Percentiles rank a stretch among this genome's conserved stretches.
Conservation (phyloP, 2,329 filamentous ascomycete species). For the Cordyceps javanica region DNA sequence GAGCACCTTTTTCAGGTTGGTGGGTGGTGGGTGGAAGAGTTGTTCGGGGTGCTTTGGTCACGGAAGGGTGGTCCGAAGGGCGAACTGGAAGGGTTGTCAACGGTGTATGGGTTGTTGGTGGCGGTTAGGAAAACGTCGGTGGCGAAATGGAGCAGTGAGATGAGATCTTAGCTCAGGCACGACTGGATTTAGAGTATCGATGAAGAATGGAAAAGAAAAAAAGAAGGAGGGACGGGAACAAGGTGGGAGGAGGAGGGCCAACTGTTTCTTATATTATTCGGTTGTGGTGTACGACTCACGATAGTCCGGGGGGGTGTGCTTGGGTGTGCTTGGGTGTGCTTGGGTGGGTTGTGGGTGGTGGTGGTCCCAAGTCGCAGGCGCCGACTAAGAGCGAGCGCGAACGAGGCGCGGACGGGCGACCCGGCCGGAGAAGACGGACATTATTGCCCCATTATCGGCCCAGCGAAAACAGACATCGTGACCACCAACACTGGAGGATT, state of each 20-base stretch:
- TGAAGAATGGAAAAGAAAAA: background rate
- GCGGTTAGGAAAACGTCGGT: background rate
- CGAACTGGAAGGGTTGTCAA: background rate
- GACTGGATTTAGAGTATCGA: constrained; percentile 4
- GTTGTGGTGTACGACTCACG: constrained; percentile 12
- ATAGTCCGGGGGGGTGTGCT: constrained; percentile 4
- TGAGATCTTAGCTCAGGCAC: constrained; percentile 9
- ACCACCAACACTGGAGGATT: too few species aligned
- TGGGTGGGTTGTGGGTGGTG: too few species aligned
- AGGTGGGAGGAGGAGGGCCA: constrained; percentile 1
- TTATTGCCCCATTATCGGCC: constrained; percentile 5
- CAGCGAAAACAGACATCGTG: background rate
- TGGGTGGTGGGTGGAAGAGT: background rate
- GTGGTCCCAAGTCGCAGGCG: too few species aligned
- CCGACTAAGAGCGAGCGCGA: constrained; percentile 10
- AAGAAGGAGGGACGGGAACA: background rate
- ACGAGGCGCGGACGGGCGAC: constrained; percentile 10
- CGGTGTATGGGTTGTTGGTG: background rate
- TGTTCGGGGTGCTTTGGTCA: background rate
- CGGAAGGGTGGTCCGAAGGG: constrained; percentile 8
- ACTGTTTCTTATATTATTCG: constrained; percentile 12
- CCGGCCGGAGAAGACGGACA: constrained; percentile 11
- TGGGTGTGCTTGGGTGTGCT: background rate
- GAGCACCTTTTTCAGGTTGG: background rate
- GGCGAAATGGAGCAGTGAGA: background rate